phyloP scores from a whole-genome alignment of 306 rosid genomes.

The Vicia sativa region DNA sequence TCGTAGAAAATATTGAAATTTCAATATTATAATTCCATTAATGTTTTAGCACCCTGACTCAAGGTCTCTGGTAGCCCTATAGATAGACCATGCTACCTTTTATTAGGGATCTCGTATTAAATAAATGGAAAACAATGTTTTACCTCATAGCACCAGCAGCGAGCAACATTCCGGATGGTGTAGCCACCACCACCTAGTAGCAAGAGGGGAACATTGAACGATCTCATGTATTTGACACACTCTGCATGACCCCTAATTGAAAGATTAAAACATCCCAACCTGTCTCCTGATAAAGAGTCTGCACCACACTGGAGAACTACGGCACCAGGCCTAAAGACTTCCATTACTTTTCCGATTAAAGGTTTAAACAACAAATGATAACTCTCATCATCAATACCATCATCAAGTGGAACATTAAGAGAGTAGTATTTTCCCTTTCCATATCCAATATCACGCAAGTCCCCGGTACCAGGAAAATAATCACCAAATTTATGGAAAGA shows the following conservation, averaged over 20 bases:
- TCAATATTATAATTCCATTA: not conserved
- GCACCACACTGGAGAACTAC: constrained; percentile 96
- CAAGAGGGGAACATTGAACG: constrained; percentile 86
- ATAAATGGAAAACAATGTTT: constrained; percentile 20
- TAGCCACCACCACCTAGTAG: constrained; percentile 90
- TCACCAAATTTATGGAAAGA: constrained; percentile 92
- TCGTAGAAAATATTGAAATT: not conserved
- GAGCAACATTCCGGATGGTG: constrained; percentile 89
- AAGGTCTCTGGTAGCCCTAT: constrained; percentile 4
- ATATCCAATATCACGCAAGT: constrained; percentile 75
- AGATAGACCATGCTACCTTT: not conserved
- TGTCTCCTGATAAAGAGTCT: constrained; percentile 85
- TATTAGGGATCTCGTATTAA: not conserved
- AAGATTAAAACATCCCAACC: constrained; percentile 88
- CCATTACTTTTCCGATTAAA: constrained; percentile 83
- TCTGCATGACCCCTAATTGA: constrained; percentile 91
- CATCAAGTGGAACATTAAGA: constrained; percentile 88
- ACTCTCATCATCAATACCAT: constrained; percentile 93
- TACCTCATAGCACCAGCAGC: constrained; percentile 96
- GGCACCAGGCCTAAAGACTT: constrained; percentile 83
- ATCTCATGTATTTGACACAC: constrained; percentile 86
- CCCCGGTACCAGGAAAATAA: constrained; percentile 89
- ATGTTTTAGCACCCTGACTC: not conserved
- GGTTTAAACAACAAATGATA: constrained; percentile 89
- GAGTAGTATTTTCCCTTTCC: constrained; percentile 85